Conservation (phyloP, 306 rosid species). For the Vigna reflexopilosa region DNA sequence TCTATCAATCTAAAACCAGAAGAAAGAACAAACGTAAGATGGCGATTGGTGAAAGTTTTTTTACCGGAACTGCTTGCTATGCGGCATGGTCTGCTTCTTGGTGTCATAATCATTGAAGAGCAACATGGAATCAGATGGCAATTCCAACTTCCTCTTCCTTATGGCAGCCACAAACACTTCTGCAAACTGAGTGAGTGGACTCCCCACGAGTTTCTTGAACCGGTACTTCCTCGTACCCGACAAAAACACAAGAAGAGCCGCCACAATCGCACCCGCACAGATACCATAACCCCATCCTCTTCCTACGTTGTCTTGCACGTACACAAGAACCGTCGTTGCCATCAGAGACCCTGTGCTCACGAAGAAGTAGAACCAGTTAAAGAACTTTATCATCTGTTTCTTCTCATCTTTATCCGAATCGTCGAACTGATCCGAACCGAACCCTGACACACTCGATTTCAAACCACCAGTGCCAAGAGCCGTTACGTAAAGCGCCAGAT, state of each 20-base stretch:
- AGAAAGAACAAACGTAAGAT: neutral
- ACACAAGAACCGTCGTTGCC: slow-evolving; percentile 77
- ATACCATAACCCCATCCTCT: slow-evolving; percentile 90
- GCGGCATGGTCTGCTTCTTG: slow-evolving; percentile 75
- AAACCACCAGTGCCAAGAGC: slow-evolving; percentile 90
- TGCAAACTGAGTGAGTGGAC: slow-evolving; percentile 85
- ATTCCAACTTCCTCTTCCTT: slow-evolving; percentile 58
- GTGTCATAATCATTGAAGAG: slow-evolving; percentile 58
- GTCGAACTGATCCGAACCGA: slow-evolving; percentile 90
- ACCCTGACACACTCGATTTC: slow-evolving; percentile 86
- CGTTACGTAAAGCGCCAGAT: slow-evolving; percentile 70
- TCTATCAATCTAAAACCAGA: neutral
- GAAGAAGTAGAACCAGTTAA: slow-evolving; percentile 91
- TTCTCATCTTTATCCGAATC: slow-evolving; percentile 63
- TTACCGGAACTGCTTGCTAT: slow-evolving; percentile 70
- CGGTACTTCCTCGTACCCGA: slow-evolving; percentile 77
- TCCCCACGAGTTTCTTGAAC: slow-evolving; percentile 72
- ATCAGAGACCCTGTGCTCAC: slow-evolving; percentile 77
- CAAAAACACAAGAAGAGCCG: slow-evolving; percentile 61
- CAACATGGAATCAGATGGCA: slow-evolving; percentile 61
- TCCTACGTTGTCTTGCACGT: slow-evolving; percentile 74
- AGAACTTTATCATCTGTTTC: slow-evolving; percentile 63
- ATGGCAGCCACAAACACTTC: slow-evolving; percentile 71
- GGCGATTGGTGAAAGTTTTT: slow-evolving; percentile 4
- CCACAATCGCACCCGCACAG: slow-evolving; percentile 62